Evolutionary conservation across 768 basidiomycete genomes (phyloP).

Genomic region (Auricularia sp.): DNA sequence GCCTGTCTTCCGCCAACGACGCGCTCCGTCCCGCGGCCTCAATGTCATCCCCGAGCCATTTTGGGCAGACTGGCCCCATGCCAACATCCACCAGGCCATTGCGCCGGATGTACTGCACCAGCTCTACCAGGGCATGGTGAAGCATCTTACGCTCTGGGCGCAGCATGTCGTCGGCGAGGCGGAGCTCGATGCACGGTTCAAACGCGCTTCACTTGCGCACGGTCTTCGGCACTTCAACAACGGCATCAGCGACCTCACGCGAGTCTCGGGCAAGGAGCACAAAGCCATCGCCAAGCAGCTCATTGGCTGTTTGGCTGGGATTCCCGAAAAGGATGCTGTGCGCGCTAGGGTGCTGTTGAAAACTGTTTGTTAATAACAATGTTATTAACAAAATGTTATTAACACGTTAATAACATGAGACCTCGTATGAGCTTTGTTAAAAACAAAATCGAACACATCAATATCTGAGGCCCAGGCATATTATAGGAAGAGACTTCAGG

Average conservation of each 20-base stretch:
- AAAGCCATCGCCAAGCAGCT: slow-evolving; percentile 7
- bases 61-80: slow-evolving; percentile 10
- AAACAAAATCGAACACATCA: no score
- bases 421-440: no score
- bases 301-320: neutral
- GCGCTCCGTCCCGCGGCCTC: neutral
- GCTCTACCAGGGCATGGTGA: slow-evolving; percentile 11
- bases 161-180: slow-evolving; percentile 9
- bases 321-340: neutral
- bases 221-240: slow-evolving; percentile 9
- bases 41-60: slow-evolving; percentile 10
- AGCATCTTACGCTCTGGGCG: slow-evolving; percentile 9
- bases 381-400: no score
- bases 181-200: slow-evolving; percentile 20
- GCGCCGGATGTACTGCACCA: slow-evolving; percentile 16
- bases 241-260: slow-evolving; percentile 7
- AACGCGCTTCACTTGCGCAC: slow-evolving; percentile 5
- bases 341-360: no score
- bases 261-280: slow-evolving; percentile 9
- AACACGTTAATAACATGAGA: no score
- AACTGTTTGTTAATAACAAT: no score
- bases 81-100: slow-evolving; percentile 12
- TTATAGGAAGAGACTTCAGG: no score
- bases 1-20: no score
- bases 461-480: no score